Base-by-base conservation (phyloP, 805 yeast species). In the Zygoascus tannicola region DNA sequence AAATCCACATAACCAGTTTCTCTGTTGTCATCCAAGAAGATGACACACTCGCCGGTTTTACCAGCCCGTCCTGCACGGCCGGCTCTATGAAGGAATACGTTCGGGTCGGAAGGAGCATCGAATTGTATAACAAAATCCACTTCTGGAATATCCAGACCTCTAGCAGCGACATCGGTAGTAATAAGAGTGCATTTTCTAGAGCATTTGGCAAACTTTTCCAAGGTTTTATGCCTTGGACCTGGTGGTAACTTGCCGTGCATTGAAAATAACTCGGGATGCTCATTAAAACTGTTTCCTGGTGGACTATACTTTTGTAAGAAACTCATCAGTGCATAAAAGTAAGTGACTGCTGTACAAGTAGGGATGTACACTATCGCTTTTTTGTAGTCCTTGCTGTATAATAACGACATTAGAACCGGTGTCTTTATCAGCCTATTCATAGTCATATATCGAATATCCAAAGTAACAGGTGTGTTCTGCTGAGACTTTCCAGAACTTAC, bases 161-260 rank as follows among this genome's bases (percentile, higher is more conserved):
- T 73, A 0, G 97, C 96, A 0, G 98, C 97, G n/a, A 92, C 96
- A 69, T 92, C 98, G 0, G 98, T 92, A 1, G 98, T 87, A 63
- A 92, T 67, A 20, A 92, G 63, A 0, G 90, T 75, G 7, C 80
- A 69, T 50, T 77, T 80, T 2, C 64, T 62, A 5, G 58, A 56
- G 3, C 55, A 48, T 1, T 71, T 70, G 0, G 78, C 59, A 57
- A 90, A 92, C 28, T 62, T 65, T 8, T 70, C 69, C 36, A 90
- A 65, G 0, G 95, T 84, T 57, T 76, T 83, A 42, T 81, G 63
- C 51, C 99, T 73, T 14, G 95, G 76, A 38, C 75, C 76, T 0
- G 94, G 80, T n/a, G 78, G 77, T 26, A 92, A 69, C 59, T 90
- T 92, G 1, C 99, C 99, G 63, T 92, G 97, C 36, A 92, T 65